These are phyloP conservation scores for Grigorovia humatica DNA, from an alignment of 805 yeast species.

Conservation along the genomic window DNA sequence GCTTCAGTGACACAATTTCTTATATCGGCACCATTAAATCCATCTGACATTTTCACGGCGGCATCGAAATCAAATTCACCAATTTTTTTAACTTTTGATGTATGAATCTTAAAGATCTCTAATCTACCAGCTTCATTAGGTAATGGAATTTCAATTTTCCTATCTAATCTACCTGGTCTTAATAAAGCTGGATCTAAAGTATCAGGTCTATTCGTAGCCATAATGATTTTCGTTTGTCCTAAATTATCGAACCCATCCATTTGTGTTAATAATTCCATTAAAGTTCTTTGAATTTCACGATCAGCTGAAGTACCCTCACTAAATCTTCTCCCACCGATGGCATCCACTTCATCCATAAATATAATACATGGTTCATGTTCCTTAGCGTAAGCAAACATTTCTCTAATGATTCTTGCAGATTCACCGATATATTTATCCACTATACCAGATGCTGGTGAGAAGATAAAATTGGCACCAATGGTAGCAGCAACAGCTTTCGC, in stretches of 20 bases:
- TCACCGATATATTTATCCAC: conserved; percentile 98
- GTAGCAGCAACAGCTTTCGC: conserved; percentile 99
- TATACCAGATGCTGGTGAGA: conserved; percentile 96
- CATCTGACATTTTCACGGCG: conserved; percentile 96
- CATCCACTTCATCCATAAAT: conserved; percentile 97
- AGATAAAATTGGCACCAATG: conserved; percentile 93
- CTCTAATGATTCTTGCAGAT: conserved; percentile 91
- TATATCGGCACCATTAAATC: conserved; percentile 97
- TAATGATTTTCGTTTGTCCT: conserved; percentile 93
- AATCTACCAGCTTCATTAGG: conserved; percentile 95
- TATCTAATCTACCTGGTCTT: conserved; percentile 95
- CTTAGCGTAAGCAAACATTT: conserved; percentile 95
- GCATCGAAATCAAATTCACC: conserved; percentile 98
- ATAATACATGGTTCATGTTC: conserved; percentile 98
- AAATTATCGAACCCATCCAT: conserved; percentile 97
- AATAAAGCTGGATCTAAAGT: conserved; percentile 94
- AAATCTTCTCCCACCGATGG: conserved; percentile 96
- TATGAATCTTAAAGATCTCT: conserved; percentile 89
- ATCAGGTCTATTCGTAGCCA: conserved; percentile 99
- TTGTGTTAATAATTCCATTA: conserved; percentile 93
- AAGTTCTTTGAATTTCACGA: conserved; percentile 94
- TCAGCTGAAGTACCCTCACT: conserved; percentile 98
- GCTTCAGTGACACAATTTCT: conserved; percentile 97
- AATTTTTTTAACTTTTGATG: conserved; percentile 70
- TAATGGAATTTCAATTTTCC: conserved; percentile 89